These are phyloP conservation scores for Picea sitchensis DNA, from an alignment of 75 land plant species.

Conservation along the genomic window DNA sequence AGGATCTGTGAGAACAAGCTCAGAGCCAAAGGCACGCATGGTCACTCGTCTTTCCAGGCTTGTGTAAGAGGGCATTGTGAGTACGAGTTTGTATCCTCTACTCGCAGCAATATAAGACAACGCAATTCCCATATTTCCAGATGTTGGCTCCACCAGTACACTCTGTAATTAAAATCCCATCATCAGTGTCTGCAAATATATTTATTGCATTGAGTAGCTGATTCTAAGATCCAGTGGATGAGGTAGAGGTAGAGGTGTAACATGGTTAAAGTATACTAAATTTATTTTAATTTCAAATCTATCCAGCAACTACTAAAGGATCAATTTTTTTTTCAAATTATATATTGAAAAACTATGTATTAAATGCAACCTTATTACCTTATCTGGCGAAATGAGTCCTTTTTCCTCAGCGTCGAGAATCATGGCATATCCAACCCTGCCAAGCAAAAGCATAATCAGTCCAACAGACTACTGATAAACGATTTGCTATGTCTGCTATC, in stretches of 20 bases:
- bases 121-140: conserved; percentile 93
- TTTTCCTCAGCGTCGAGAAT: conserved; percentile 30
- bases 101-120: conserved; percentile 93
- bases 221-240: too few species aligned
- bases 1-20: conserved; percentile 80
- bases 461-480: too few species aligned
- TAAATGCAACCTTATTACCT: neutral
- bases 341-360: neutral
- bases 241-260: too few species aligned
- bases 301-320: too few species aligned
- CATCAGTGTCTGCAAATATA: too few species aligned
- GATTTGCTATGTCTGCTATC: too few species aligned
- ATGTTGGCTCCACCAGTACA: conserved; percentile 82
- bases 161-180: conserved; percentile 38
- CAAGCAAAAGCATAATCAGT: neutral
- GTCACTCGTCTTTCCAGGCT: conserved; percentile 85
- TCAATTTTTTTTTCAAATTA: too few species aligned
- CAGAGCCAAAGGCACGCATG: conserved; percentile 88
- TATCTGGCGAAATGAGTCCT: neutral
- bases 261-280: too few species aligned
- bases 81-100: conserved; percentile 80
- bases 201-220: neutral
- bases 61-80: conserved; percentile 96
- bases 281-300: too few species aligned
- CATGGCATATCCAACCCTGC: conserved; percentile 33